Base-by-base conservation (phyloP, 805 yeast species). In the Nakazawaea ernobii region DNA sequence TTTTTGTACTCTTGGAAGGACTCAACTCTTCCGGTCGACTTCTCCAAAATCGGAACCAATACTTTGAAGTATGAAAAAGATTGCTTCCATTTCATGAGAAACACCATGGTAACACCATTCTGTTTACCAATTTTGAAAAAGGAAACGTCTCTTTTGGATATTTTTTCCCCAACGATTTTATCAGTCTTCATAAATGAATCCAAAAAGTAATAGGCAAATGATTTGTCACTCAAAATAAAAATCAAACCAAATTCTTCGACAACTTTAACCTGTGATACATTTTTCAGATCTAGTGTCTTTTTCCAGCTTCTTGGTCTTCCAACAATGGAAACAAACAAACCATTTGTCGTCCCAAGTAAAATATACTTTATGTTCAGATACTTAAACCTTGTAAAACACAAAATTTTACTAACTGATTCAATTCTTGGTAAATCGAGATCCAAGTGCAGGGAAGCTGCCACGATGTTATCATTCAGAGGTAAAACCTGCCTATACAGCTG, bases 41-140 rank as follows among this genome's bases (percentile, higher is more conserved):
- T 40, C 28, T 45, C 46, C 36, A 48, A 9, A 17, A 46, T 72
- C 26, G 80, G 82, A 50, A 68, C 70, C 59, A 77, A 74, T 49
- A 77, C 84, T 64, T 74, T 84, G 71, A 79, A 83, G 62, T 54
- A 66, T 32, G 75, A 70, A 43, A 61, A 64, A 56, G 70, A 64
- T 46, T 68, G 72, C 61, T 71, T 80, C 65, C 67, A 72, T 57
- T 76, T 79, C 63, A 80, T 77, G 61, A 72, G 76, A 56, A 74
- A 77, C 48, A 82, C 62, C 73, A 78, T 71, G 37, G 70, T 77
- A 52, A 79, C 71, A 61, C 79, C 80, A 49, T 80, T 73, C 59
- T 90, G 88, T 29, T 71, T 75, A 0, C 94, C 96, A 50, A 85
- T 67, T 42, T 75, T 76, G 64, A 86, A 90, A 52, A 75, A 81